These are phyloP conservation scores for Tarenaya hassleriana DNA, from an alignment of 345 rosid species.

Conservation along the genomic window DNA sequence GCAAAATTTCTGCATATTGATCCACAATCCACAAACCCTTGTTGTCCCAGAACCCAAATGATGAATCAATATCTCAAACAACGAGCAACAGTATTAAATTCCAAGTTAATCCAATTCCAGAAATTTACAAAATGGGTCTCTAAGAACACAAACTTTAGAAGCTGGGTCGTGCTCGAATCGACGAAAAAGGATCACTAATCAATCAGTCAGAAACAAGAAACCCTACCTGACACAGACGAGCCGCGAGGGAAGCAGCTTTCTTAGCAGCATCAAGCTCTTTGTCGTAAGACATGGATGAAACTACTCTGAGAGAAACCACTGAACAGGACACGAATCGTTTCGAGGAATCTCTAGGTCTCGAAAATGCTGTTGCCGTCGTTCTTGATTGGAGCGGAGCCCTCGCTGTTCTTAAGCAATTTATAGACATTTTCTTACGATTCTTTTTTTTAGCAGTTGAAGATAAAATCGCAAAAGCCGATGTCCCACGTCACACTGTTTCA, in stretches of 20 bases:
- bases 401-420: slow-evolving; percentile 30
- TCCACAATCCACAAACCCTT: slow-evolving; percentile 3
- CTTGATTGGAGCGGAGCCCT: slow-evolving; percentile 19
- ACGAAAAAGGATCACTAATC: background rate
- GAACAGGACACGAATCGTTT: slow-evolving; percentile 24
- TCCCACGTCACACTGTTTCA: slow-evolving; percentile 10
- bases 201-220: background rate
- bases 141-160: slow-evolving; percentile 1
- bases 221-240: slow-evolving; percentile 81
- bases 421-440: slow-evolving; percentile 24
- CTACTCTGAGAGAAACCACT: slow-evolving; percentile 18
- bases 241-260: slow-evolving; percentile 83
- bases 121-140: slow-evolving; percentile 22
- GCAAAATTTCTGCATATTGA: background rate
- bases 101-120: slow-evolving; percentile 1
- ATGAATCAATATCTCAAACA: background rate
- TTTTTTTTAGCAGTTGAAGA: slow-evolving; percentile 13
- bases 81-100: background rate
- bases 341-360: slow-evolving; percentile 17
- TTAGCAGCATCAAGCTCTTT: slow-evolving; percentile 86
- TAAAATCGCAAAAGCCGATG: background rate
- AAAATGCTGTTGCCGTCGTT: slow-evolving; percentile 5
- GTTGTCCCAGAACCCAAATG: background rate
- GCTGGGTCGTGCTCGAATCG: slow-evolving; percentile 14
- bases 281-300: slow-evolving; percentile 60